Conservation (phyloP, 106 monocot species). For the Apostasia shenzhenica region DNA sequence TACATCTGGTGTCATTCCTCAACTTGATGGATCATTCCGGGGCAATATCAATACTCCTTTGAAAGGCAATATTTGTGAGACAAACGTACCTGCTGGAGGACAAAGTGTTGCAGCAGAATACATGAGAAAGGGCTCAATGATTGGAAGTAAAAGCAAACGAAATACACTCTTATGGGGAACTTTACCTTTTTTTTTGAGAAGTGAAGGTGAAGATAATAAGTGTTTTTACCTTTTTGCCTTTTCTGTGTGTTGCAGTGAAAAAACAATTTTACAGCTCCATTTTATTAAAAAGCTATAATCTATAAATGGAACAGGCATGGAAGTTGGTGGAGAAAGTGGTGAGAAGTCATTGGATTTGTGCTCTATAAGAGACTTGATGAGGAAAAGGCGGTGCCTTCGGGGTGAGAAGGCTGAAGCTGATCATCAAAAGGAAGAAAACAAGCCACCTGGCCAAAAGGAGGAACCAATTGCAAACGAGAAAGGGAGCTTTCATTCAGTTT, state of each 20-base stretch:
- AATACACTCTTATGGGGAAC: slow-evolving; percentile 39
- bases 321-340: slow-evolving; percentile 3
- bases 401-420: slow-evolving; percentile 28
- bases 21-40: slow-evolving; percentile 76
- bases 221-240: slow-evolving; percentile 8
- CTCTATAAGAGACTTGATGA: slow-evolving; percentile 79
- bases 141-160: slow-evolving; percentile 18
- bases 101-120: slow-evolving; percentile 5
- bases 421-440: slow-evolving; percentile 1
- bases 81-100: slow-evolving; percentile 8
- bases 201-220: slow-evolving; percentile 8
- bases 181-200: slow-evolving; percentile 45
- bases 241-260: neutral
- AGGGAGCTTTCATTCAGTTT: neutral
- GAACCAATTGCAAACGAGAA: neutral
- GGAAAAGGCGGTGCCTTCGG: slow-evolving; percentile 41
- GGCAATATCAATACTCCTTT: slow-evolving; percentile 22
- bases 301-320: slow-evolving; percentile 5
- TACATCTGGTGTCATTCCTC: slow-evolving; percentile 58
- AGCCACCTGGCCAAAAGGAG: neutral
- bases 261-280: slow-evolving; percentile 1
- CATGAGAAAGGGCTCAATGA: slow-evolving; percentile 2
- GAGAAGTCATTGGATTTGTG: slow-evolving; percentile 4
- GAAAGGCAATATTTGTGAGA: slow-evolving; percentile 21
- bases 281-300: too few relatives aligned